A percentile compares a stretch with the other conserved stretches of the same genome.
These are phyloP conservation scores for Excoecaria agallocha DNA, from an alignment of 345 rosid genomes.

Conservation along the genomic window DNA sequence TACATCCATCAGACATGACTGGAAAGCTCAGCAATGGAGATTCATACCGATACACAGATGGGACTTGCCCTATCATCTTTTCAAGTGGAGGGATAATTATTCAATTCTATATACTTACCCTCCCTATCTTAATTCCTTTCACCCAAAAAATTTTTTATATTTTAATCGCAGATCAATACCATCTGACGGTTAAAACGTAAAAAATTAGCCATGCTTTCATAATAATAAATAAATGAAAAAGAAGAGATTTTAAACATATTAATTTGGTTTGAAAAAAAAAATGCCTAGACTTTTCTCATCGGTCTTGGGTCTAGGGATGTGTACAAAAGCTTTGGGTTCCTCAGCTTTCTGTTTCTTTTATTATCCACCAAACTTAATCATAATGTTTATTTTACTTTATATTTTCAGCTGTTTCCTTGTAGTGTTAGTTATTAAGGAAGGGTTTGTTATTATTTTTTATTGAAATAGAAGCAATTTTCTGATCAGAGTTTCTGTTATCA, in stretches of 20 bases:
- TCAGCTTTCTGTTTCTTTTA: slow-evolving; percentile 40
- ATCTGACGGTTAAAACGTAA: no score
- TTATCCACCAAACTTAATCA: slow-evolving; percentile 15
- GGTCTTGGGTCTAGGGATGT: slow-evolving; percentile 28
- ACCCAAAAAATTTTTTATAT: no score
- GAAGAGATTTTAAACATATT: background rate
- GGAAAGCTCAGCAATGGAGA: slow-evolving; percentile 33
- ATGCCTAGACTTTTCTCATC: slow-evolving; percentile 26
- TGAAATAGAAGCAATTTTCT: background rate
- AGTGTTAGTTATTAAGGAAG: slow-evolving; percentile 7
- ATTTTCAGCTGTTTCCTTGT: background rate
- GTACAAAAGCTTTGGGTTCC: slow-evolving; percentile 35
- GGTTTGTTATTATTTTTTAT: no score
- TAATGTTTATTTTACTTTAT: background rate
- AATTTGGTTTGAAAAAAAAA: no score
- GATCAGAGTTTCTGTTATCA: background rate
- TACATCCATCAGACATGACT: slow-evolving; percentile 54
- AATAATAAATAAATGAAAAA: background rate
- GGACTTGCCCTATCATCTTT: slow-evolving; percentile 36
- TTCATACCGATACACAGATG: slow-evolving; percentile 33
- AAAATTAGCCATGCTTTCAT: no score
- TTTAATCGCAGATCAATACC: no score
- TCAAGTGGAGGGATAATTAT: slow-evolving; percentile 20
- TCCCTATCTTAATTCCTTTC: no score
- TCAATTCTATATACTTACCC: background rate